A percentile compares a stretch with the other conserved stretches of the same genome.
phyloP scores from a whole-genome alignment of 2,329 filamentous ascomycete genomes.

The Aspergillus transmontanensis region DNA sequence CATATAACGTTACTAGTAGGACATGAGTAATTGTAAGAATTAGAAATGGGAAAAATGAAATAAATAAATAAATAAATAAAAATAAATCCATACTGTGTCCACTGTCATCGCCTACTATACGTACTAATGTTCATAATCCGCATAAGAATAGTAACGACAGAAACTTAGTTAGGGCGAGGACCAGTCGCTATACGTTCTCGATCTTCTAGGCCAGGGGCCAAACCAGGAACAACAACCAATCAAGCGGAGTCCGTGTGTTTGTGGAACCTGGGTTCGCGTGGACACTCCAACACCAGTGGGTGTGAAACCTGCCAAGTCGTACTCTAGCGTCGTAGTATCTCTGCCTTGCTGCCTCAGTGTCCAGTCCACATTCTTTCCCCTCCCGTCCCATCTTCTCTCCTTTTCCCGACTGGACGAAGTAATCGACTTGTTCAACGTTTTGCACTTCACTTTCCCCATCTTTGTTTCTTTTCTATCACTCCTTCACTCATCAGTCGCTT shows the following conservation, averaged over 20 bases:
- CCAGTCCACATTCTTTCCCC: conserved; percentile 4
- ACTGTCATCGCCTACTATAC: background rate
- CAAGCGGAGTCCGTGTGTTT: conserved; percentile 1
- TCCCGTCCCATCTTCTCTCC: conserved; percentile 11
- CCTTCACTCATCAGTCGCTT: conserved; percentile 14
- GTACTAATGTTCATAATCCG: background rate
- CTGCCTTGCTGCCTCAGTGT: conserved; percentile 8
- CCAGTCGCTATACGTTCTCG: conserved; percentile 6
- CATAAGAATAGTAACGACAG: conserved; percentile 3
- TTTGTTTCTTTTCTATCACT: conserved; percentile 15
- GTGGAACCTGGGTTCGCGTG: conserved; percentile 8
- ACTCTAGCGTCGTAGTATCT: conserved; percentile 4
- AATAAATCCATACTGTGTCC: background rate
- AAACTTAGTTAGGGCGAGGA: conserved; percentile 3
- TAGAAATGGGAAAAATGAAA: background rate
- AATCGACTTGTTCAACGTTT: conserved; percentile 14
- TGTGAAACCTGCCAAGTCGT: conserved; percentile 13
- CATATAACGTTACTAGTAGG: background rate
- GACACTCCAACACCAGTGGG: conserved; percentile 3
- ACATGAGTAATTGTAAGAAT: background rate
- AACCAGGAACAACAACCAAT: background rate
- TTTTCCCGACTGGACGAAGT: conserved; percentile 7
- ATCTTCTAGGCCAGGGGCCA: conserved; percentile 8
- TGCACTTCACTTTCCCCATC: conserved; percentile 9
- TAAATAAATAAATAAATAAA: background rate